Base-by-base conservation (phyloP, 495 filamentous ascomycete genomes). In the Penicillium steckii region DNA sequence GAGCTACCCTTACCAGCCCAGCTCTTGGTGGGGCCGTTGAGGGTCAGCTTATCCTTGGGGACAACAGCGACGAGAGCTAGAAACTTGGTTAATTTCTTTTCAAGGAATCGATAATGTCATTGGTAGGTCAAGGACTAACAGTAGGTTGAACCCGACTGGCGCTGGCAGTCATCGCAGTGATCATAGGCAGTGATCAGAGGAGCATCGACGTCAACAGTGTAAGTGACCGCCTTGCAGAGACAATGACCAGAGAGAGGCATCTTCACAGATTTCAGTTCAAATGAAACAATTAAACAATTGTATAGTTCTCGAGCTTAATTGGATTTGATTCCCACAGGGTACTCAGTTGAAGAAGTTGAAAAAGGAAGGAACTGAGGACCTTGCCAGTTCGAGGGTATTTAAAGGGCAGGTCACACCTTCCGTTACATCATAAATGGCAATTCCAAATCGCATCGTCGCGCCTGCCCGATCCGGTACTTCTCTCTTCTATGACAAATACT, bases 151-250 rank as follows among this genome's bases (percentile, higher is more conserved):
- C 84, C 84, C 45, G 72, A 76, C 68, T 87, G 84, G 57, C 84
- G 82, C 64, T 87, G 84, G 75, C 84, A 87, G 65, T 86, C 84
- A 57, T 87, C 84, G 60, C 84, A 87, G 73, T 87, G 84, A 59
- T 87, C 84, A 62, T 87, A 87, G 57, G 74, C 84, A 24, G 78
- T 79, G 53, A 83, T 41, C 47, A 79, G 30, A 33, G 83, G 83
- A 12, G 66, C 57, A 12, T 83, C 80, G 24, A 80, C 63, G 61
- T 80, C 79, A 38, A 73, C 76, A 54, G 69, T 77, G 77, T 85
- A 87, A 50, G 79, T 87, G 70, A 86, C 83, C 55, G 80, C 77
- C 57, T 82, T 81, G 76, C 84, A 87, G 48, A 87, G 83, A 66
- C 84, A 87, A 77, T 87, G 84, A 59, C 84, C 84, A 41, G 81